Base-by-base conservation (phyloP, 768 basidiomycete genomes). In the Paxillus involutus region DNA sequence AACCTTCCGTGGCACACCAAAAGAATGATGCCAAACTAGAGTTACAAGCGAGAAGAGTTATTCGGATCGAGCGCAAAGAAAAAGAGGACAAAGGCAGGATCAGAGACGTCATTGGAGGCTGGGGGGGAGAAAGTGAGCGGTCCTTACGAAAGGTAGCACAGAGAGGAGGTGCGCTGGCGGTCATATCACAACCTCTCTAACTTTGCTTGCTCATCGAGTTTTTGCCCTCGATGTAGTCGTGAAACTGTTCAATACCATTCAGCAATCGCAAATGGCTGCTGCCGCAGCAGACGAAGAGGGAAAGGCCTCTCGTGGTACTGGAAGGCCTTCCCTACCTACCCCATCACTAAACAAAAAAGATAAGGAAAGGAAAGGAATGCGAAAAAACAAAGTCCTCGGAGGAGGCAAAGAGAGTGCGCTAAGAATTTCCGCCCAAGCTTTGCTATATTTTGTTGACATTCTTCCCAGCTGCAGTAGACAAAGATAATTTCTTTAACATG, bases 241-340 rank as follows among this genome's bases (percentile, higher is more conserved):
- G n/a, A 84, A 88, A 63, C 74, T 94, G 14, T 94, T 94, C 75
- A 94, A 94, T 61, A 84, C 81, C 4, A 89, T 94, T 46, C 91
- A 93, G 57, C 88, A 90, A 58, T 86, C 89, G 17, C 91, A 94
- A 62, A 73, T 78, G 26, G 79, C 77, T 12, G 75, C 80, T 1
- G 67, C 77, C 10, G 76, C 69, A 6, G 78, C 79, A 11, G 79
- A 76, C 21, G 84, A 84, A 63, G 80, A 83, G 53, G 64, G 77
- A 51, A 89, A 88, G 71, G 73, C 78, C 11, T 67, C 77, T 30
- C 78, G 86, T 61, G 90, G 91, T 4, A 78, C 81, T 19, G 89
- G 90, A 24, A 92, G 88, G 62, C 83, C 89, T 32, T 81, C 84
- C 0, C 66, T 92, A 46, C 80, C 87, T 36, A 85, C 89, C 6